Evolutionary conservation across 2,329 filamentous ascomycete genomes (phyloP).

Genomic region (Dactylellina parvicollis): DNA sequence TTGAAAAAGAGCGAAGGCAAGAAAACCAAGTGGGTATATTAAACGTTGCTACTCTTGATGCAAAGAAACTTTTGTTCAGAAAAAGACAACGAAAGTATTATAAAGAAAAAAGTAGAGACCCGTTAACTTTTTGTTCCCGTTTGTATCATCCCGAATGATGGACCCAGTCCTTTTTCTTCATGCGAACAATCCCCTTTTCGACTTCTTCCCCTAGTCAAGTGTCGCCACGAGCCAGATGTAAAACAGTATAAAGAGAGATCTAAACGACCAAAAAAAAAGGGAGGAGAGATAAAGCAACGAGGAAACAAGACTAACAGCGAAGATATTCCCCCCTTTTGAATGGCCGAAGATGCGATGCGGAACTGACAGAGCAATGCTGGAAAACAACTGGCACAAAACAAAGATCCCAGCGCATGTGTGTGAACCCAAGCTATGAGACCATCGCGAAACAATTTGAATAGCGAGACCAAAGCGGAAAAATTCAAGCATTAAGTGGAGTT

Average conservation of each 20-base stretch:
- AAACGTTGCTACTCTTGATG: constrained; percentile 54
- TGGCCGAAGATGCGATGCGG: constrained; percentile 33
- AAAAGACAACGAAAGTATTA: constrained; percentile 40
- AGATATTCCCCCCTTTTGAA: constrained; percentile 18
- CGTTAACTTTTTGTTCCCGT: constrained; percentile 53
- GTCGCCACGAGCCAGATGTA: constrained; percentile 53
- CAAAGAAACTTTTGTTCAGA: constrained; percentile 40
- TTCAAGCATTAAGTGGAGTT: constrained; percentile 51
- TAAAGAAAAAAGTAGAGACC: constrained; percentile 35
- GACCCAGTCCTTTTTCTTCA: constrained; percentile 49
- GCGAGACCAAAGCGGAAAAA: constrained; percentile 7
- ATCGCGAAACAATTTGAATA: constrained; percentile 19
- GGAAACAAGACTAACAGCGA: constrained; percentile 25
- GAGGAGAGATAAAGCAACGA: constrained; percentile 37
- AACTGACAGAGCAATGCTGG: constrained; percentile 5
- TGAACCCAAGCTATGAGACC: constrained; percentile 48
- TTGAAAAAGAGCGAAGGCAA: constrained; percentile 15
- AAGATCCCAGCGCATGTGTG: constrained; percentile 35
- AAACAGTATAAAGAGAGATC: constrained; percentile 51
- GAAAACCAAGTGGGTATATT: constrained; percentile 44
- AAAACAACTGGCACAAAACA: constrained; percentile 3
- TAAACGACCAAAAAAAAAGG: constrained; percentile 46
- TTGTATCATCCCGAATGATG: constrained; percentile 49
- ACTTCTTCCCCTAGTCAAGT: constrained; percentile 51
- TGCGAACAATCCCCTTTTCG: constrained; percentile 31